These are phyloP conservation scores for Catharanthus roseus DNA, from an alignment of 257 asterid genomes.

Conservation along the genomic window DNA sequence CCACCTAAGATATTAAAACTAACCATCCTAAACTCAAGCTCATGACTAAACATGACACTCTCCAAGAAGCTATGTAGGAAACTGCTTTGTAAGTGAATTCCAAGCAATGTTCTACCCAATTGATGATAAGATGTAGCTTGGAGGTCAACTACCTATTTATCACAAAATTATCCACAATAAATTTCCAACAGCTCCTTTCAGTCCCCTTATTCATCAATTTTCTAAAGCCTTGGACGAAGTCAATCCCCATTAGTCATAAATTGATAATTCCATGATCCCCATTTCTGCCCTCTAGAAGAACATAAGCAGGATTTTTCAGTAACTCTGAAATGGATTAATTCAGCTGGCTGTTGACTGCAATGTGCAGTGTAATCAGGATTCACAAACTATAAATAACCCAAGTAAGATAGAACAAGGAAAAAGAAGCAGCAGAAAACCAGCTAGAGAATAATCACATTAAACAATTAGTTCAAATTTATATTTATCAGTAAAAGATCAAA, in stretches of 20 bases:
- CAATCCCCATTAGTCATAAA: background rate
- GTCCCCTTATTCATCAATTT: background rate
- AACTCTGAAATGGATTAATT: background rate
- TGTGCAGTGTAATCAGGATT: background rate
- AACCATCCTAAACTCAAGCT: background rate
- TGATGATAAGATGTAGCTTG: background rate
- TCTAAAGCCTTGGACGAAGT: background rate
- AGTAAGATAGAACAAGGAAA: background rate
- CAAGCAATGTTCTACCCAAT: background rate
- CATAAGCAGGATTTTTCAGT: background rate
- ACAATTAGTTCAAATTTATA: background rate
- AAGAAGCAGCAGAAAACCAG: background rate
- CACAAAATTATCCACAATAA: background rate
- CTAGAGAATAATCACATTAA: background rate
- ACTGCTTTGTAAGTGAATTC: background rate
- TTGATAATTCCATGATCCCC: background rate
- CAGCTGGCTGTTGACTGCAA: background rate
- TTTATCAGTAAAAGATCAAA: background rate
- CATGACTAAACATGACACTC: background rate
- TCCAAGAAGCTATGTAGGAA: background rate
- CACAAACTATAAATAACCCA: background rate
- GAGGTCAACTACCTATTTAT: background rate
- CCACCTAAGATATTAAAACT: background rate
- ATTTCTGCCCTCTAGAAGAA: background rate
- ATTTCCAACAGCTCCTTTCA: background rate